Evolutionary conservation across 2,329 filamentous ascomycete genomes (phyloP).

Genomic region (Calonectria hawksworthii): DNA sequence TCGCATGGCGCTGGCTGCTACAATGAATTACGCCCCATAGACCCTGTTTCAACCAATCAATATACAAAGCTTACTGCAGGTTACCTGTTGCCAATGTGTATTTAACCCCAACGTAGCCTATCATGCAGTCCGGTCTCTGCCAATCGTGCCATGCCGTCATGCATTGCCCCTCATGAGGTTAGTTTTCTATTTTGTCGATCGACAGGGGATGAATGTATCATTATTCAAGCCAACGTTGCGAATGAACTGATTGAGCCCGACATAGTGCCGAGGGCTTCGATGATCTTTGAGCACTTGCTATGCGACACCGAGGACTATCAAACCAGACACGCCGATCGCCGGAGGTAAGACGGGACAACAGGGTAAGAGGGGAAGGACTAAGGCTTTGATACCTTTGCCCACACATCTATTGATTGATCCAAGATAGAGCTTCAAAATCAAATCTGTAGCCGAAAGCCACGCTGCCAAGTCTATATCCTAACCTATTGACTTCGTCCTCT

Average conservation of each 20-base stretch:
- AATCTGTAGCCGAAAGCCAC: constrained; percentile 23
- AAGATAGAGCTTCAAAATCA: constrained; percentile 21
- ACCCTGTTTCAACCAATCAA: neutral
- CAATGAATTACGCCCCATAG: constrained; percentile 7
- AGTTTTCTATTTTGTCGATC: neutral
- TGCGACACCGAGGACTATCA: neutral
- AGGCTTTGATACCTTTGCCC: constrained; percentile 1
- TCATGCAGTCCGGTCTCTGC: neutral
- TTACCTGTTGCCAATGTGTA: neutral
- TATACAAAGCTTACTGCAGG: neutral
- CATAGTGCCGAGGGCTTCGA: neutral
- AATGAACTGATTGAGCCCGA: neutral
- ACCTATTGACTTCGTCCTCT: constrained; percentile 37
- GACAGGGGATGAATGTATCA: neutral
- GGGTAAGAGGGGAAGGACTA: neutral
- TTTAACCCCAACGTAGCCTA: neutral
- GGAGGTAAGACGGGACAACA: neutral
- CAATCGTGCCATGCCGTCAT: neutral
- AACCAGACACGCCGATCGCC: neutral
- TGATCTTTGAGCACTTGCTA: neutral
- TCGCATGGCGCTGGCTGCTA: constrained; percentile 35
- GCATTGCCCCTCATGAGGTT: neutral
- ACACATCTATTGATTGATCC: constrained; percentile 32
- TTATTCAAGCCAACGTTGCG: too few relatives aligned
- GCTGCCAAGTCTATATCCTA: constrained; percentile 41